phyloP scores from a whole-genome alignment of 148 eudicot genomes.

The Chenopodium album region DNA sequence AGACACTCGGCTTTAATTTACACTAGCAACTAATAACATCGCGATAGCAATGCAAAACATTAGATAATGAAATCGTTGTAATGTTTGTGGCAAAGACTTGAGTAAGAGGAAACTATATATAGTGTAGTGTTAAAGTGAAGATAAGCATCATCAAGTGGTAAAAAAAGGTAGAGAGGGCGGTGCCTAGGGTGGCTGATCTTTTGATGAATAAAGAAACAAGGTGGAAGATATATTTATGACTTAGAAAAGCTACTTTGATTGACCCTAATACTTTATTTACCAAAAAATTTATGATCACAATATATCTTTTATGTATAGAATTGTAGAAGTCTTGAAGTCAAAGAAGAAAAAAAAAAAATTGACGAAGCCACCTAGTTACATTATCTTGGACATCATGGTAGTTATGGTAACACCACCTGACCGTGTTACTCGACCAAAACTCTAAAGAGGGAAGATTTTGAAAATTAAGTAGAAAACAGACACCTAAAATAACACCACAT shows the following conservation, averaged over 20 bases:
- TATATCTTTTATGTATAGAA: neutral
- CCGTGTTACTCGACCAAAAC: neutral
- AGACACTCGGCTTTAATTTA: neutral
- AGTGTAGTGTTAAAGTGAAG: neutral
- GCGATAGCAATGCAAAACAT: neutral
- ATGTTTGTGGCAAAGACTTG: neutral
- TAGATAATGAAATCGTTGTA: neutral
- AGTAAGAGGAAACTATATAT: neutral
- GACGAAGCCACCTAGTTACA: neutral
- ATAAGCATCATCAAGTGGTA: neutral
- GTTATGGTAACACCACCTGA: neutral
- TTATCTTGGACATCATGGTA: neutral
- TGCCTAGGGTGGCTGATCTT: neutral
- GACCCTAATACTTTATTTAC: neutral
- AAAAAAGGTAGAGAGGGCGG: neutral
- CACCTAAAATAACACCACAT: neutral
- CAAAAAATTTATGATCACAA: neutral
- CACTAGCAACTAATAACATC: neutral
- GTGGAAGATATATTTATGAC: neutral
- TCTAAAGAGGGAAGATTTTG: no score
- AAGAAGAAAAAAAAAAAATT: neutral
- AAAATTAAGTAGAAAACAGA: neutral
- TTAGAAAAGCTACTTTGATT: neutral
- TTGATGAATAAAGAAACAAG: neutral
- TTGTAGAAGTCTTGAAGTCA: neutral